These are phyloP conservation scores for Lentinula raphanica DNA, from an alignment of 768 basidiomycete species.

Conservation along the genomic window DNA sequence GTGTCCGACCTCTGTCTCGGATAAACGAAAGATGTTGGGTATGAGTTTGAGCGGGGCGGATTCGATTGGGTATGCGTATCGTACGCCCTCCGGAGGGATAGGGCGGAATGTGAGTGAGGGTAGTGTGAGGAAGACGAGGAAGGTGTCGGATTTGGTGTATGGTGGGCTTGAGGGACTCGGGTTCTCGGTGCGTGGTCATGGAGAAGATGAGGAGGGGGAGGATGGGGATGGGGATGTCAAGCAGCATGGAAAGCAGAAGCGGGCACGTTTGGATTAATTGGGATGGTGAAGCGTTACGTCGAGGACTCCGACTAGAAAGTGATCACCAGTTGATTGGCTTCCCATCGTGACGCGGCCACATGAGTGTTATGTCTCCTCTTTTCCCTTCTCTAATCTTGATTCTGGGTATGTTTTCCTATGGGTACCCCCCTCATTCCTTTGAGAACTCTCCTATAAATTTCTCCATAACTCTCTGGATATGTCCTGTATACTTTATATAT, in stretches of 20 bases:
- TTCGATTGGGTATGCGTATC: not conserved
- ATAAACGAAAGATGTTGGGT: conserved; percentile 3
- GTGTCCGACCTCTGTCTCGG: not conserved
- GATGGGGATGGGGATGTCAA: not conserved
- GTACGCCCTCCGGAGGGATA: not conserved
- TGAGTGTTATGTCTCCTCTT: no score
- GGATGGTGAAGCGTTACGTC: not conserved
- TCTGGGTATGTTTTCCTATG: no score
- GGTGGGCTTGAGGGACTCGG: not conserved
- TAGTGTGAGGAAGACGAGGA: conserved; percentile 1
- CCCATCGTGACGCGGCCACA: no score
- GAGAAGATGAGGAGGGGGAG: not conserved
- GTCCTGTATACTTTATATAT: no score
- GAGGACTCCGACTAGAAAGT: not conserved
- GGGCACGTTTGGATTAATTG: not conserved
- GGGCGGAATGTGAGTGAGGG: not conserved
- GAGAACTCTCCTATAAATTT: no score
- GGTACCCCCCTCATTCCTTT: no score
- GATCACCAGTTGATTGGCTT: no score
- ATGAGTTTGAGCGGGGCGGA: not conserved
- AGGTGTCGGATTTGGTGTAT: conserved; percentile 2
- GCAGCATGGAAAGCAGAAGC: not conserved
- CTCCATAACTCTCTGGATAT: no score
- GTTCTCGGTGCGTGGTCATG: not conserved
- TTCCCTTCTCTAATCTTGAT: no score